These are phyloP conservation scores for Corinectria fuckeliana DNA, from an alignment of 2,329 filamentous ascomycete species.

Conservation along the genomic window DNA sequence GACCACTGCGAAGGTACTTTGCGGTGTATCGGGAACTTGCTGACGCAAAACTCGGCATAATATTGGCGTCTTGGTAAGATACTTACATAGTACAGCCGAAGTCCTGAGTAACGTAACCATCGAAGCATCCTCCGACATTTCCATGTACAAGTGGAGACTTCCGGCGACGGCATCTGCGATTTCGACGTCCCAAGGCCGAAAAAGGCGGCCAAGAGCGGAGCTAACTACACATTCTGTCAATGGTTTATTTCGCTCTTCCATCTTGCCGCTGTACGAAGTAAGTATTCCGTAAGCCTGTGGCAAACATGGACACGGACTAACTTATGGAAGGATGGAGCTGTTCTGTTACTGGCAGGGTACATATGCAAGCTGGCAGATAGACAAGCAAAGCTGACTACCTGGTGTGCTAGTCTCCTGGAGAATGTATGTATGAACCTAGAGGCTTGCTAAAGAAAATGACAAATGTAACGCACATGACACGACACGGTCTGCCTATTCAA, in stretches of 20 bases:
- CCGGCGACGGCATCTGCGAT: background rate
- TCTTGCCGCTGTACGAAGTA: background rate
- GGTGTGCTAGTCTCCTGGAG: conserved; percentile 1
- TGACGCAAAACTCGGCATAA: background rate
- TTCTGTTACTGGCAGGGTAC: background rate
- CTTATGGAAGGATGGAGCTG: background rate
- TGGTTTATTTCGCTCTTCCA: background rate
- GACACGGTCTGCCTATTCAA: background rate
- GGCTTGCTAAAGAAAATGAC: background rate
- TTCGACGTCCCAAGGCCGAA: background rate
- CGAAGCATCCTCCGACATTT: background rate
- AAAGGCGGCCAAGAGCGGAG: background rate
- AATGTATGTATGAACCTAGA: background rate
- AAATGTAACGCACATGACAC: background rate
- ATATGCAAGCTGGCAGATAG: background rate
- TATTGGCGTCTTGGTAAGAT: background rate
- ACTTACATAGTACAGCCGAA: background rate
- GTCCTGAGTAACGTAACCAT: background rate
- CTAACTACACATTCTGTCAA: background rate
- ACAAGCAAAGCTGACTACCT: background rate
- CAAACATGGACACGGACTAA: background rate
- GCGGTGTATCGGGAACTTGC: background rate
- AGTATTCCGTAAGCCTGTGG: too few species aligned
- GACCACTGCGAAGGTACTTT: too few species aligned
- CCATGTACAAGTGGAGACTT: background rate